A percentile compares a stretch with the other conserved stretches of the same genome.
Evolutionary conservation across 768 basidiomycete genomes (phyloP).

Genomic region (Suillus tomentosus): DNA sequence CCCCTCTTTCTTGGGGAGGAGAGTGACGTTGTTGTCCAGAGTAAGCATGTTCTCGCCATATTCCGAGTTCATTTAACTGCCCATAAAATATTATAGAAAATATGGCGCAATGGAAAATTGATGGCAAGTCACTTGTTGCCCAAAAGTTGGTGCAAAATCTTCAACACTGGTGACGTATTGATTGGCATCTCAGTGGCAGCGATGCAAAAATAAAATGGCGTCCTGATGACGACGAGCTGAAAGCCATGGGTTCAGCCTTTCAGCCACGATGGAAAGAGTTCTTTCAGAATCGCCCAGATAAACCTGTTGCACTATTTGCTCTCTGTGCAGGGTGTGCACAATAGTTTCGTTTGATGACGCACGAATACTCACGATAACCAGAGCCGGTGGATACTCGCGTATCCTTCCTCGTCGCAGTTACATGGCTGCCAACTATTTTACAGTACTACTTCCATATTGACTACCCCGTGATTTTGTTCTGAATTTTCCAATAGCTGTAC

Average conservation of each 20-base stretch:
- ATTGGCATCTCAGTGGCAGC: constrained; percentile 11
- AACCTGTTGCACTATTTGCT: constrained; percentile 16
- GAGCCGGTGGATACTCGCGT: neutral
- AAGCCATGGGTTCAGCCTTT: constrained; percentile 24
- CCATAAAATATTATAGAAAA: constrained; percentile 14
- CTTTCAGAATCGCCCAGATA: constrained; percentile 23
- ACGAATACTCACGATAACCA: neutral
- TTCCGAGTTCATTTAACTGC: neutral
- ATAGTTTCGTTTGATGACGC: neutral
- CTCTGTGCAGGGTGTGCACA: constrained; percentile 6
- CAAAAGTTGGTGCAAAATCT: constrained; percentile 45
- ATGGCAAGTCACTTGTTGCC: constrained; percentile 48
- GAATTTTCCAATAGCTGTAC: constrained; percentile 32
- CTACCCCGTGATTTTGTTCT: neutral
- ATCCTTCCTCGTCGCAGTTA: constrained; percentile 17
- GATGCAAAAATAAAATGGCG: constrained; percentile 28
- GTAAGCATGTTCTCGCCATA: constrained; percentile 32
- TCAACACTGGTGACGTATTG: neutral
- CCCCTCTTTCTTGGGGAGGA: constrained; percentile 41
- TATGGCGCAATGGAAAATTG: constrained; percentile 31
- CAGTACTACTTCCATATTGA: constrained; percentile 25
- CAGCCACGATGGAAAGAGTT: constrained; percentile 22
- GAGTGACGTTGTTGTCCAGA: constrained; percentile 33
- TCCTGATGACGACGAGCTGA: constrained; percentile 23
- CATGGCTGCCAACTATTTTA: constrained; percentile 27